Conservation (phyloP, 2,329 filamentous ascomycete species). For the Trichoderma pleuroti region DNA sequence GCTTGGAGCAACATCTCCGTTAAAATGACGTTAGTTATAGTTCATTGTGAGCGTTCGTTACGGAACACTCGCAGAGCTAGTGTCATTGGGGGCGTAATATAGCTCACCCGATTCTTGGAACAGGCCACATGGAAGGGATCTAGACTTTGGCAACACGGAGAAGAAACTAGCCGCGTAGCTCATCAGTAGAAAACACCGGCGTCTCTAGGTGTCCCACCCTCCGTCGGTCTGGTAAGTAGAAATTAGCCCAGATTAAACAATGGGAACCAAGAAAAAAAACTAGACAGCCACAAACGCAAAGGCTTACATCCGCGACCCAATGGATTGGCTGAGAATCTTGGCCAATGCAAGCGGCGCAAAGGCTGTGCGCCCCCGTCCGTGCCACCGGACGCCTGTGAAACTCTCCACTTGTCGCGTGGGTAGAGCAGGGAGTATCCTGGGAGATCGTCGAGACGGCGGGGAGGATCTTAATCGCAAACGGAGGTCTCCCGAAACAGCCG, state of each 20-base stretch:
- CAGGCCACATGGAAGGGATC: neutral
- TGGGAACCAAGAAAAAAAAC: neutral
- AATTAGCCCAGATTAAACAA: neutral
- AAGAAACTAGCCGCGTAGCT: neutral
- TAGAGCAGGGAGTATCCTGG: conserved; percentile 18
- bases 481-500: conserved; percentile 9
- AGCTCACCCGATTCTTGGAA: neutral
- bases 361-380: neutral
- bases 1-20: neutral
- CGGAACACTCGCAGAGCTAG: neutral
- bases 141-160: neutral
- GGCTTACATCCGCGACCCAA: neutral
- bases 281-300: neutral
- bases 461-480: conserved; percentile 15
- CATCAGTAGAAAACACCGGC: neutral
- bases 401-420: conserved; percentile 21
- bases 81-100: neutral
- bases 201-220: neutral
- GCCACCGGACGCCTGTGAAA: neutral
- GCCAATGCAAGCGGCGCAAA: neutral
- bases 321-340: neutral
- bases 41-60: neutral
- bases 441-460: conserved; percentile 16
- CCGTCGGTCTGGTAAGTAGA: neutral
- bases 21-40: neutral